A percentile compares a stretch with the other conserved stretches of the same genome.
These are phyloP conservation scores for Saccharomycopsis sp. DNA, from an alignment of 805 yeast genomes.

Conservation along the genomic window DNA sequence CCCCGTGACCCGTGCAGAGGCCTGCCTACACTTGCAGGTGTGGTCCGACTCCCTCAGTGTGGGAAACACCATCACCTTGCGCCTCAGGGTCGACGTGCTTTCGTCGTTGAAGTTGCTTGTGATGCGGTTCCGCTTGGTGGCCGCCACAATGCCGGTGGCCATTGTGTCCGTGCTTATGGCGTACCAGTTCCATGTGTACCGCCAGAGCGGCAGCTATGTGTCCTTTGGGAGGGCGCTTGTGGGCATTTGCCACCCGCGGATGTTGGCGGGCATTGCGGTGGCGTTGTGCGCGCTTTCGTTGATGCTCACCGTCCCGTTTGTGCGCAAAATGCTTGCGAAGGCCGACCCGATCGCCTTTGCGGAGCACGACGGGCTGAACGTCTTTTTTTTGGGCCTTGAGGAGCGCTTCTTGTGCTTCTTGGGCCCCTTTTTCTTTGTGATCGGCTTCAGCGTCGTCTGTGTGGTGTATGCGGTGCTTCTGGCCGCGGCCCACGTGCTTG, in stretches of 20 bases:
- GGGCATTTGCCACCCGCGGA: constrained; percentile 29
- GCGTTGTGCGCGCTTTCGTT: constrained; percentile 35
- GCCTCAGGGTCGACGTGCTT: constrained; percentile 43
- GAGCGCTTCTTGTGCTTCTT: constrained; percentile 48
- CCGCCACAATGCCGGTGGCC: constrained; percentile 63
- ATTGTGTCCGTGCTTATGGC: constrained; percentile 45
- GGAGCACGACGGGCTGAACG: constrained; percentile 39
- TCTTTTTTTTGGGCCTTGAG: constrained; percentile 63
- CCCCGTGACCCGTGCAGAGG: neutral
- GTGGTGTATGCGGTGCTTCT: constrained; percentile 29
- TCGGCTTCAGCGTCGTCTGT: constrained; percentile 40
- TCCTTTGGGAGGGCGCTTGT: constrained; percentile 42
- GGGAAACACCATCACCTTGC: constrained; percentile 17
- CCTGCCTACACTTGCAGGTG: constrained; percentile 36
- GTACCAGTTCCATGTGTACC: constrained; percentile 47
- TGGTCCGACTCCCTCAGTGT: constrained; percentile 32
- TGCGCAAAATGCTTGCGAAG: constrained; percentile 35
- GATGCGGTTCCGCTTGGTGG: constrained; percentile 68
- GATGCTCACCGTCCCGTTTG: constrained; percentile 28
- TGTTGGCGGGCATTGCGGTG: constrained; percentile 25
- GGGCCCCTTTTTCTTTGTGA: constrained; percentile 49
- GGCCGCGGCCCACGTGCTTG: constrained; percentile 15
- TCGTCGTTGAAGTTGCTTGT: constrained; percentile 63
- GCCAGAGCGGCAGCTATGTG: constrained; percentile 33
- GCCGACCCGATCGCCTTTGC: constrained; percentile 51